Conservation (phyloP, 2,329 filamentous ascomycete species). For the Cladosporium sp. region DNA sequence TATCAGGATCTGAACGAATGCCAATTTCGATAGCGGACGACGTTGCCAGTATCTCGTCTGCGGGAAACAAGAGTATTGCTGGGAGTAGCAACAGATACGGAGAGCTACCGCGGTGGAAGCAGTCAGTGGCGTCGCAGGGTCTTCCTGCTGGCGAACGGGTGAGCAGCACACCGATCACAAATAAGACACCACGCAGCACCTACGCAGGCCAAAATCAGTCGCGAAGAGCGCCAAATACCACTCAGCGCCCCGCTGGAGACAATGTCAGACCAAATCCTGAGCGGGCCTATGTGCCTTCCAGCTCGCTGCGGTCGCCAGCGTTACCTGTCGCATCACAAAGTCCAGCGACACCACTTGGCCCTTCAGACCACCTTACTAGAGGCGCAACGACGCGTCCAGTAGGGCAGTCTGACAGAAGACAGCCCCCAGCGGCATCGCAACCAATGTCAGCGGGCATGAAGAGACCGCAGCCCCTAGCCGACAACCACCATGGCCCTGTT, state of each 20-base stretch:
- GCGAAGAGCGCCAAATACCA: not conserved
- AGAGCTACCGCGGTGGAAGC: not conserved
- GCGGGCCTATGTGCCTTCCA: not conserved
- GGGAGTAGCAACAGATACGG: not conserved
- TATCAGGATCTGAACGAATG: not conserved
- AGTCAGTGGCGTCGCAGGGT: not conserved
- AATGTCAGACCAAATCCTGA: not conserved
- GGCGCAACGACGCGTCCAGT: not conserved
- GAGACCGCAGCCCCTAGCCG: not conserved
- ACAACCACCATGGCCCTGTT: not conserved
- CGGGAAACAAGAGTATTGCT: not conserved
- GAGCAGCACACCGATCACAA: not conserved
- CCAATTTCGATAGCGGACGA: not conserved
- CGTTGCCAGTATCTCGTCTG: not conserved
- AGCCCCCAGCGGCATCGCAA: not conserved
- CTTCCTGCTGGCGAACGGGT: not conserved
- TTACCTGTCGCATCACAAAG: not conserved
- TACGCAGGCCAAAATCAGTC: not conserved
- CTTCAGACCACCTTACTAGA: not conserved
- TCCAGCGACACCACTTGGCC: not conserved
- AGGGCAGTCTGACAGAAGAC: not conserved
- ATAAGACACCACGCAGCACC: not conserved
- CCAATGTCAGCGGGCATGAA: not conserved
- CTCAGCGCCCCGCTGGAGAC: not conserved
- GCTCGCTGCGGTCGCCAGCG: not conserved